These are phyloP conservation scores for Astragalus membranaceus DNA, from an alignment of 306 rosid species.

Conservation along the genomic window DNA sequence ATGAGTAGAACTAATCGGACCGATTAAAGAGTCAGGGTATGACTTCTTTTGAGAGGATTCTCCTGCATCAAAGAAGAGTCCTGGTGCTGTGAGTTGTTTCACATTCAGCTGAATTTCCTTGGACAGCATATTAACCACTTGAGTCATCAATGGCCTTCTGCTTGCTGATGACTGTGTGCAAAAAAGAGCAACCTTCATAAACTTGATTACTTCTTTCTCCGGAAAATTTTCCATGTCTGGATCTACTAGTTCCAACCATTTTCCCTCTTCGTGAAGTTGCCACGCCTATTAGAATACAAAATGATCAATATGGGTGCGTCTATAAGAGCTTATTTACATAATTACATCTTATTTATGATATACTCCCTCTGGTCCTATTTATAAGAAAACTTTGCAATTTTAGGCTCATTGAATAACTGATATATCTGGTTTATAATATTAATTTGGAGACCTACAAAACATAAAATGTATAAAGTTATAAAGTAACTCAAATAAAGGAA, in stretches of 20 bases:
- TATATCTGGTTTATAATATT: too few relatives aligned
- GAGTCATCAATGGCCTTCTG: constrained; percentile 75
- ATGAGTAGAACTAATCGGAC: constrained; percentile 32
- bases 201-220: constrained; percentile 54
- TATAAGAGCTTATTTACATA: too few relatives aligned
- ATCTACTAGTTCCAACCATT: constrained; percentile 69
- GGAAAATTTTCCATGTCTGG: constrained; percentile 53
- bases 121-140: constrained; percentile 78
- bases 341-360: too few relatives aligned
- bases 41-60: constrained; percentile 41
- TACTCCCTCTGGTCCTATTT: too few relatives aligned
- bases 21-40: constrained; percentile 6
- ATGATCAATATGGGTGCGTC: neutral
- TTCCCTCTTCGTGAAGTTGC: constrained; percentile 73
- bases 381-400: too few relatives aligned
- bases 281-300: constrained; percentile 55
- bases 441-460: neutral
- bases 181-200: constrained; percentile 86
- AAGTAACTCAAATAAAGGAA: constrained; percentile 1
- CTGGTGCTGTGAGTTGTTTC: constrained; percentile 69
- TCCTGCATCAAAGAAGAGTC: constrained; percentile 46
- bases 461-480: neutral
- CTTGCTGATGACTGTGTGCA: constrained; percentile 76
- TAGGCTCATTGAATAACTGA: too few relatives aligned
- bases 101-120: constrained; percentile 65